Conservation (phyloP, 2,329 filamentous ascomycete species). For the Kalmusia sp. region DNA sequence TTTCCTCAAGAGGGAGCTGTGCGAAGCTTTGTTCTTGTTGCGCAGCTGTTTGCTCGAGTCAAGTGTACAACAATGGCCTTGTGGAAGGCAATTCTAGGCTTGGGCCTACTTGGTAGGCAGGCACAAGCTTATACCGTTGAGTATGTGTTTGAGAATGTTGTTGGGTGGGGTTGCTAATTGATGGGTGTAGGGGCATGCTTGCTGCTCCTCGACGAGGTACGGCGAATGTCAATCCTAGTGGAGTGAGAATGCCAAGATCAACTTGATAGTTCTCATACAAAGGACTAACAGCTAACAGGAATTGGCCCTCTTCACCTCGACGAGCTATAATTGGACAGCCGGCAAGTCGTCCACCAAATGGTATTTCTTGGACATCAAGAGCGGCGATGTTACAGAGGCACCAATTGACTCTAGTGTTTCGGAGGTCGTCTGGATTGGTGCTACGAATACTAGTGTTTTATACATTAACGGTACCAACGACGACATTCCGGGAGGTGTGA, state of each 20-base stretch:
- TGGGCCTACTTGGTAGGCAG: constrained; percentile 33
- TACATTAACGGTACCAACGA: constrained; percentile 72
- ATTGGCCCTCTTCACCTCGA: constrained; percentile 41
- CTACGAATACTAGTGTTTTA: constrained; percentile 60
- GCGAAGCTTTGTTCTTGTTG: not conserved
- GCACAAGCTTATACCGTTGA: constrained; percentile 35
- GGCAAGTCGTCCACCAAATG: constrained; percentile 57
- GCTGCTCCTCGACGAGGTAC: constrained; percentile 39
- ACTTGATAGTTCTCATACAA: not conserved
- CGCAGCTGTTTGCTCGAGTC: not conserved
- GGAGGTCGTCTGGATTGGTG: constrained; percentile 44
- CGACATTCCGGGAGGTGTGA: constrained; percentile 42
- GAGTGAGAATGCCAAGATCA: constrained; percentile 26
- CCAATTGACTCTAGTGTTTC: constrained; percentile 41
- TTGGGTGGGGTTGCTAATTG: constrained; percentile 1
- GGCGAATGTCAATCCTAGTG: constrained; percentile 40
- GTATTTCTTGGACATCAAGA: constrained; percentile 40
- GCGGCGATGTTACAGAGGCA: constrained; percentile 40
- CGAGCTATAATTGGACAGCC: constrained; percentile 44
- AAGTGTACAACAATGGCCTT: constrained; percentile 35
- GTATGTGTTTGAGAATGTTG: constrained; percentile 20
- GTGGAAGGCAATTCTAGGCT: constrained; percentile 29
- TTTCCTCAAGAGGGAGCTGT: not conserved
- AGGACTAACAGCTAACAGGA: constrained; percentile 22
- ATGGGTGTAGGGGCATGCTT: constrained; percentile 25